Evolutionary conservation across 495 filamentous ascomycete species (phyloP).

Genomic region (Podospora sp.): DNA sequence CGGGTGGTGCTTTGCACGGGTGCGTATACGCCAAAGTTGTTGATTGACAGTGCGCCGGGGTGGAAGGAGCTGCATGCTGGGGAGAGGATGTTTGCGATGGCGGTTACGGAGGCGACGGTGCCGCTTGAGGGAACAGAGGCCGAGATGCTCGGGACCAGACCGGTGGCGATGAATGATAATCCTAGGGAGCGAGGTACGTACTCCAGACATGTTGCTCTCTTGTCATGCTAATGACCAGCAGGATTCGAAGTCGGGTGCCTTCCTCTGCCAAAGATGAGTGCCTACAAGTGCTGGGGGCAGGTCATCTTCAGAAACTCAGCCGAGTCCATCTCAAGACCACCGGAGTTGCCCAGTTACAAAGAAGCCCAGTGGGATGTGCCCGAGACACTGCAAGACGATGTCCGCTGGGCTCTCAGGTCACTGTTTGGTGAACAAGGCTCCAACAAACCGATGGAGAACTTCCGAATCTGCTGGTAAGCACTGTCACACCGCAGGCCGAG

Average conservation of each 20-base stretch:
- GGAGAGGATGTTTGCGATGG: constrained; percentile 57
- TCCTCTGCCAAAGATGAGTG: constrained; percentile 42
- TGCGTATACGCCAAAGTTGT: constrained; percentile 60
- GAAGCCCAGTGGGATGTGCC: constrained; percentile 53
- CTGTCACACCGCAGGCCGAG: too few relatives aligned
- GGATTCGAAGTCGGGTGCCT: constrained; percentile 31
- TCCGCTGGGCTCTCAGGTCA: constrained; percentile 29
- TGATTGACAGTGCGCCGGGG: constrained; percentile 52
- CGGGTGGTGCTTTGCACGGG: constrained; percentile 59
- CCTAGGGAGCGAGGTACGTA: constrained; percentile 16
- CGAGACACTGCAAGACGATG: constrained; percentile 31
- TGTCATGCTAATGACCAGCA: neutral
- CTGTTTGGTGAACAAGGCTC: constrained; percentile 29
- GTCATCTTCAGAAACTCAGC: constrained; percentile 56
- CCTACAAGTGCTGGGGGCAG: constrained; percentile 57
- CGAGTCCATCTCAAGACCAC: constrained; percentile 53
- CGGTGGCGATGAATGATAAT: constrained; percentile 42
- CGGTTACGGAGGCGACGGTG: constrained; percentile 54
- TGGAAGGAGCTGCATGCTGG: constrained; percentile 47
- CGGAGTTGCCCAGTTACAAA: constrained; percentile 40
- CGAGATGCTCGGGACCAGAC: constrained; percentile 35
- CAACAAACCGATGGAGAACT: constrained; percentile 24
- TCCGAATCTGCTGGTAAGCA: constrained; percentile 44
- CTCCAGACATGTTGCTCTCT: neutral
- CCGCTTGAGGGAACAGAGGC: constrained; percentile 34